Conservation (phyloP, 2,329 filamentous ascomycete species). For the Paecilomyces variotii region DNA sequence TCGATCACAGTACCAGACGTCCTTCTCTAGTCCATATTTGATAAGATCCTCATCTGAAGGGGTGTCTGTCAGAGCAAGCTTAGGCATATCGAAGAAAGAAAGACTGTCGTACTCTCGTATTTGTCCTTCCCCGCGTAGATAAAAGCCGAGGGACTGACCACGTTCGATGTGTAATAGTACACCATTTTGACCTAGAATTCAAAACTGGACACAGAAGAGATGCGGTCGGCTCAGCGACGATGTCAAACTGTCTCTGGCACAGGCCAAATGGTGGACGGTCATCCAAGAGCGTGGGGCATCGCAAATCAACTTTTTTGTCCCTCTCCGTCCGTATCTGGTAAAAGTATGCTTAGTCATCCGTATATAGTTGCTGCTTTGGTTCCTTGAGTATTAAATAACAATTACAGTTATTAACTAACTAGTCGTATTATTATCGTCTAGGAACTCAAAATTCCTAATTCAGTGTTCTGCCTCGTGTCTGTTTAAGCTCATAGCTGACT, state of each 20-base stretch:
- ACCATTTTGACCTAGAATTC: conserved; percentile 56
- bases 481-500: no score
- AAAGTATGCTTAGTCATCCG: not conserved
- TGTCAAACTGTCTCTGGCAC: not conserved
- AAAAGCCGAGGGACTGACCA: conserved; percentile 71
- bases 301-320: not conserved
- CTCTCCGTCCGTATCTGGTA: not conserved
- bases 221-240: not conserved
- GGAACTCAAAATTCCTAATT: no score
- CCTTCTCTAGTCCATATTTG: conserved; percentile 86
- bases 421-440: no score
- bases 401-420: no score
- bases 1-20: conserved; percentile 65
- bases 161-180: conserved; percentile 87
- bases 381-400: no score
- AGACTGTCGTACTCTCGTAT: conserved; percentile 70
- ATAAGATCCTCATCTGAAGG: conserved; percentile 86
- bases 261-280: not conserved
- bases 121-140: conserved; percentile 99
- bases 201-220: not conserved
- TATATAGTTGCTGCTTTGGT: not conserved
- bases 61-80: conserved; percentile 1
- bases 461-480: no score
- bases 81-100: conserved; percentile 6
- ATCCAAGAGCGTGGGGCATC: not conserved